A percentile compares a stretch with the other conserved stretches of the same genome.
These are phyloP conservation scores for Leccinum insolens DNA, from an alignment of 1,284 basidiomycete genomes.

Conservation along the genomic window DNA sequence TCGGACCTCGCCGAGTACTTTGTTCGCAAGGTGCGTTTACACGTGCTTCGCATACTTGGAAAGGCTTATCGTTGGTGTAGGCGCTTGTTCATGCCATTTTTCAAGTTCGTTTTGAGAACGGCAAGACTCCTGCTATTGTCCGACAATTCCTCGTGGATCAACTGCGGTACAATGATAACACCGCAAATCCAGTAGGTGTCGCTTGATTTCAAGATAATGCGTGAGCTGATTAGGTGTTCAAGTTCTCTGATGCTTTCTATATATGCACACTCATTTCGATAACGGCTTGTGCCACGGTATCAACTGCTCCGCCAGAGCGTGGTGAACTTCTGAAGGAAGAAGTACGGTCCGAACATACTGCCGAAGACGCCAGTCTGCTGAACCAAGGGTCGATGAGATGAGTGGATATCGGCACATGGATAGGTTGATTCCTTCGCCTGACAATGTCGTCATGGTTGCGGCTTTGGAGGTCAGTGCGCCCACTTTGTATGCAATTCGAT, in stretches of 20 bases:
- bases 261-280: no score
- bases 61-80: conserved; percentile 5
- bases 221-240: no score
- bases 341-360: conserved; percentile 62
- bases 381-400: conserved; percentile 76
- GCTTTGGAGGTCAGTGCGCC: conserved; percentile 73
- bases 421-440: conserved; percentile 90
- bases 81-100: no score
- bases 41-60: conserved; percentile 3
- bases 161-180: no score
- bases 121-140: no score
- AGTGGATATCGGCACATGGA: conserved; percentile 96
- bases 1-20: conserved; percentile 92
- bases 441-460: conserved; percentile 93
- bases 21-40: conserved; percentile 75
- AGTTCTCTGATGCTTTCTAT: no score
- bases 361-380: conserved; percentile 68
- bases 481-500: background rate
- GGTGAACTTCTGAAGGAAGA: conserved; percentile 75
- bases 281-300: conserved; percentile 26
- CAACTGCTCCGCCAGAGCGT: conserved; percentile 72
- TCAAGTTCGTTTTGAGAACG: no score
- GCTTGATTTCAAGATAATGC: no score
- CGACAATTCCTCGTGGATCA: no score
- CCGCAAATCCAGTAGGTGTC: no score